Evolutionary conservation across 2,329 filamentous ascomycete species (phyloP).

Genomic region (Coleophoma crateriformis): DNA sequence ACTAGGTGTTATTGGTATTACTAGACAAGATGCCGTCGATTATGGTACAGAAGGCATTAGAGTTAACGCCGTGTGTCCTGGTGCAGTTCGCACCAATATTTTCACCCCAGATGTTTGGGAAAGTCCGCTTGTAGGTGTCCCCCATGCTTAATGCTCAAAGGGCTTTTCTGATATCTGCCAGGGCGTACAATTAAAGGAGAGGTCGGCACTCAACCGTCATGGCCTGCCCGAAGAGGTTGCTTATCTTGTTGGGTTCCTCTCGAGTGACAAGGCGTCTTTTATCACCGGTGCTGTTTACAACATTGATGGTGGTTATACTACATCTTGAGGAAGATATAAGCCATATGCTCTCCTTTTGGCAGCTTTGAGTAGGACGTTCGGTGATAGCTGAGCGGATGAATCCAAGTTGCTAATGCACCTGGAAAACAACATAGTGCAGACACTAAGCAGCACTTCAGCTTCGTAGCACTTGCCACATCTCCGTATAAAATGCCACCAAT

Average conservation of each 20-base stretch:
- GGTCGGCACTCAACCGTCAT: no score
- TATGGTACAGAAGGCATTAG: background rate
- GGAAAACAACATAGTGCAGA: no score
- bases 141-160: no score
- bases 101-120: background rate
- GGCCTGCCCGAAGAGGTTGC: background rate
- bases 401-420: no score
- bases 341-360: no score
- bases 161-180: no score
- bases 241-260: constrained; percentile 14
- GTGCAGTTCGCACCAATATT: background rate
- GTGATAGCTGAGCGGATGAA: no score
- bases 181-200: no score
- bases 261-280: constrained; percentile 18
- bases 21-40: background rate
- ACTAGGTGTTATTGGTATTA: background rate
- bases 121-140: background rate
- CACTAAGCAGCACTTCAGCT: no score
- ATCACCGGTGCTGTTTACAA: constrained; percentile 10
- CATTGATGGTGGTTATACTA: constrained; percentile 16
- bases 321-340: no score
- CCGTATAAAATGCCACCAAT: background rate
- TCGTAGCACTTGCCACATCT: no score
- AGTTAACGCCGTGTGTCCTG: background rate
- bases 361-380: no score